A percentile compares a stretch with the other conserved stretches of the same genome.
Conservation (phyloP, 139 green algal genomes). For the Monoraphidium neglectum region DNA sequence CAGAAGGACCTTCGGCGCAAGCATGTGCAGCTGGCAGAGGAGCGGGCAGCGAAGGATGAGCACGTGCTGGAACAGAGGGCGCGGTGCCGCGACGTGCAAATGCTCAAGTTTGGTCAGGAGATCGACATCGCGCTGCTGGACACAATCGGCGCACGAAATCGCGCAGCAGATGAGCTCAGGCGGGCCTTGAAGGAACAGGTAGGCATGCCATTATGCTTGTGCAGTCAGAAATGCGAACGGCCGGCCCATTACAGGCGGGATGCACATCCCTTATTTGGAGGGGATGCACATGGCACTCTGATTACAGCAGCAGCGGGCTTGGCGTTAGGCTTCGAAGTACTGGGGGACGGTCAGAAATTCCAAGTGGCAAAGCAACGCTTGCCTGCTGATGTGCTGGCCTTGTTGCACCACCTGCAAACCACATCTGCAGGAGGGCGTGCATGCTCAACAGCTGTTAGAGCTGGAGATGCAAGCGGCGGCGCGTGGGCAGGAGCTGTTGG, state of each 20-base stretch:
- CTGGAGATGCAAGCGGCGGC: slow-evolving; percentile 41
- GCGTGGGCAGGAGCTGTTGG: slow-evolving; percentile 45
- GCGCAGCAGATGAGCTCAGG: slow-evolving; percentile 53
- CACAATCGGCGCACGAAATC: slow-evolving; percentile 35
- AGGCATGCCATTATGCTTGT: neutral
- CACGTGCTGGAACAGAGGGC: slow-evolving; percentile 44
- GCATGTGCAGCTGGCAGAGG: slow-evolving; percentile 60
- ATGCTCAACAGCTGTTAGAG: slow-evolving; percentile 42
- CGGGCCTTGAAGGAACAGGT: slow-evolving; percentile 49
- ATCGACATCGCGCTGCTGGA: slow-evolving; percentile 70
- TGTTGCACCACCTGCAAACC: neutral
- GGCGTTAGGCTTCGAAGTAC: too few species aligned
- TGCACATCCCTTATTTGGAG: neutral
- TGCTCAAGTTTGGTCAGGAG: slow-evolving; percentile 70
- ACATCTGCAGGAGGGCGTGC: slow-evolving; percentile 34
- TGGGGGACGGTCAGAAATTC: neutral
- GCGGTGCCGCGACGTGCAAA: slow-evolving; percentile 58
- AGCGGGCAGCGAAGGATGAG: slow-evolving; percentile 63
- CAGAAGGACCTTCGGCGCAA: slow-evolving; percentile 66
- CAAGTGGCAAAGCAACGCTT: neutral
- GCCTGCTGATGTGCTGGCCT: neutral
- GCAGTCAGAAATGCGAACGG: neutral
- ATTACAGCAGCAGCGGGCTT: neutral
- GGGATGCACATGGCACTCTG: neutral
- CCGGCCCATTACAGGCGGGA: neutral